Base-by-base conservation (phyloP, 2,329 filamentous ascomycete species). In the Thielaviopsis populi region DNA sequence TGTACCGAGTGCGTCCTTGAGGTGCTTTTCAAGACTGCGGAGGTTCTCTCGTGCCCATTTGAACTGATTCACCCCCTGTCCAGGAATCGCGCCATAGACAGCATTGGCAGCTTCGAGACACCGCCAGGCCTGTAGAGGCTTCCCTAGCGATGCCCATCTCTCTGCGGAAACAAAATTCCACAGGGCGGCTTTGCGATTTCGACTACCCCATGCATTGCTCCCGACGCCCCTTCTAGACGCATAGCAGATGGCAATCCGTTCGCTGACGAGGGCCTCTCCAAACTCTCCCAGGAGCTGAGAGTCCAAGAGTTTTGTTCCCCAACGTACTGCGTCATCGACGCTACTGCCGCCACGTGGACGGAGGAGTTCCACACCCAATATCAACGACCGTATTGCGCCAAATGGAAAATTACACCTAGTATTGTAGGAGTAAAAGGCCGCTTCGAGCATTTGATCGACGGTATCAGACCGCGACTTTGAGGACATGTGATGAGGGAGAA, bases 391-490 rank as follows among this genome's bases (percentile, higher is more conserved):
- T 17, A 95, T 75, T 0, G 91, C 88, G 62, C 89, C 87, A 70
- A 91, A 92, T 0, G 89, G 83, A 30, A 87, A 83, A 58, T 82
- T 85, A 70, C 89, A 96, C 59, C 92, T 83, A 17, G 90, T 92
- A 61, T 90, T 83, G 72, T 97, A 99, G 0, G 91, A 96, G 74
- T 99, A 97, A 65, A 86, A 87, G 0, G 92, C 89, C 2, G 89
- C 88, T 70, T 97, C 92, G 13, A 99, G 80, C 81, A 94, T 89
- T 69, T 89, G 83, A 69, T 95, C 89, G 46, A 96, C 81, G 4
- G 83, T 86, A 69, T 97, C 94, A 1, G 86, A 78, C 66, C 92
- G 85, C 33, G 83, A 83, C 72, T 91, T 96, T 15, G 87, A 84
- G 1, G 84, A 85, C 67, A 88, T 77, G 17, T 81, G 80, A 66